A percentile compares a stretch with the other conserved stretches of the same genome.
Conservation (phyloP, 495 filamentous ascomycete species). For the Pyronema domesticum region DNA sequence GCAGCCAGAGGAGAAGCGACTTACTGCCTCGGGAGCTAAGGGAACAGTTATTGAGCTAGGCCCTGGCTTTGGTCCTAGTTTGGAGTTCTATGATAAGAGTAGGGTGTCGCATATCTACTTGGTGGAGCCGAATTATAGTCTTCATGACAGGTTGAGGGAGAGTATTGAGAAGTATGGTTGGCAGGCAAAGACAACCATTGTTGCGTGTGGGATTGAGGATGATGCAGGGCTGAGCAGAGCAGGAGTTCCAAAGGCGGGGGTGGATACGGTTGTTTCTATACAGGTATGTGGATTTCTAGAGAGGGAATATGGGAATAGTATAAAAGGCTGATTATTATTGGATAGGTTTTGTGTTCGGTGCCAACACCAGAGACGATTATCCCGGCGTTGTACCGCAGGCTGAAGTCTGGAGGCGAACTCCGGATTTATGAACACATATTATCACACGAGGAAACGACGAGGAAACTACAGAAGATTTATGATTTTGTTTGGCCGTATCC, state of each 20-base stretch:
- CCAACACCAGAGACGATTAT: neutral
- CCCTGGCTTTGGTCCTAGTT: constrained; percentile 1
- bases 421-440: constrained; percentile 7
- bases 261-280: constrained; percentile 5
- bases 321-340: neutral
- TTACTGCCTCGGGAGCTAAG: neutral
- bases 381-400: neutral
- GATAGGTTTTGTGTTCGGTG: constrained; percentile 8
- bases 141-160: constrained; percentile 3
- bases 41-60: constrained; percentile 9
- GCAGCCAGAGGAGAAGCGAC: neutral
- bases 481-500: constrained; percentile 7
- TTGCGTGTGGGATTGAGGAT: constrained; percentile 12
- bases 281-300: neutral
- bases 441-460: constrained; percentile 1
- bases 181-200: constrained; percentile 1
- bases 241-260: constrained; percentile 9
- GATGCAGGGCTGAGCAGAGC: neutral
- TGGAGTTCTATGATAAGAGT: constrained; percentile 4
- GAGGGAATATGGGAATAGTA: neutral
- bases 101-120: constrained; percentile 2
- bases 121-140: constrained; percentile 5
- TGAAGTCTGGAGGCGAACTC: constrained; percentile 8
- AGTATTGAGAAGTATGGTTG: constrained; percentile 2
- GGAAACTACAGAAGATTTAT: constrained; percentile 7